Conservation (phyloP, 805 yeast species). For the Candida silvicultrix region DNA sequence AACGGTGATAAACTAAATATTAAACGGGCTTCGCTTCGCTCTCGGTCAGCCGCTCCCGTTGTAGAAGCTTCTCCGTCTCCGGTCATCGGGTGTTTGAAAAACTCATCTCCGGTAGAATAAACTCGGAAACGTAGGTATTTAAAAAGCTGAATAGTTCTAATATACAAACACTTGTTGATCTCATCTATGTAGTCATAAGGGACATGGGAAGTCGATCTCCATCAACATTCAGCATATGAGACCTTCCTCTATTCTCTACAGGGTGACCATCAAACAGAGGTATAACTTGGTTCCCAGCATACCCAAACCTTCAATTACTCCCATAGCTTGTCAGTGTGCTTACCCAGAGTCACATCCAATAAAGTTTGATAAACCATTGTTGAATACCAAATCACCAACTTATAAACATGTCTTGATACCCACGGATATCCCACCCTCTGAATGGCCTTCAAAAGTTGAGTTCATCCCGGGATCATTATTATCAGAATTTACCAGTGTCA, state of each 20-base stretch:
- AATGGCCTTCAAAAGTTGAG: slow-evolving; percentile 43
- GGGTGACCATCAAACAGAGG: background rate
- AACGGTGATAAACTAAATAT: too few species aligned
- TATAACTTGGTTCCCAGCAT: slow-evolving; percentile 1
- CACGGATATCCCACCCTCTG: slow-evolving; percentile 32
- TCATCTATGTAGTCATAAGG: too few species aligned
- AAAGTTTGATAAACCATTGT: slow-evolving; percentile 32
- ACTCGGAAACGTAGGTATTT: too few species aligned
- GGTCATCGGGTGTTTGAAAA: too few species aligned
- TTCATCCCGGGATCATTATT: slow-evolving; percentile 37
- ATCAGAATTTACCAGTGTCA: slow-evolving; percentile 29
- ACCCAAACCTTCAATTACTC: slow-evolving; percentile 8
- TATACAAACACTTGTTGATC: too few species aligned
- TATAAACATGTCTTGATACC: slow-evolving; percentile 53
- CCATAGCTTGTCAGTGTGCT: slow-evolving; percentile 42
- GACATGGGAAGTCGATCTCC: too few species aligned
- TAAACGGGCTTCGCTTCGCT: too few species aligned
- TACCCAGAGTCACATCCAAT: slow-evolving; percentile 39
- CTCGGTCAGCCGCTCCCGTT: too few species aligned
- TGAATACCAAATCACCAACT: slow-evolving; percentile 41
- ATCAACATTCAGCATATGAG: slow-evolving; percentile 7
- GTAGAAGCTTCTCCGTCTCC: too few species aligned
- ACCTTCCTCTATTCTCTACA: slow-evolving; percentile 1
- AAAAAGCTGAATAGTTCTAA: too few species aligned
- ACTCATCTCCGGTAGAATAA: too few species aligned